Conservation (phyloP, 495 filamentous ascomycete species). For the Aspergillus affinis region DNA sequence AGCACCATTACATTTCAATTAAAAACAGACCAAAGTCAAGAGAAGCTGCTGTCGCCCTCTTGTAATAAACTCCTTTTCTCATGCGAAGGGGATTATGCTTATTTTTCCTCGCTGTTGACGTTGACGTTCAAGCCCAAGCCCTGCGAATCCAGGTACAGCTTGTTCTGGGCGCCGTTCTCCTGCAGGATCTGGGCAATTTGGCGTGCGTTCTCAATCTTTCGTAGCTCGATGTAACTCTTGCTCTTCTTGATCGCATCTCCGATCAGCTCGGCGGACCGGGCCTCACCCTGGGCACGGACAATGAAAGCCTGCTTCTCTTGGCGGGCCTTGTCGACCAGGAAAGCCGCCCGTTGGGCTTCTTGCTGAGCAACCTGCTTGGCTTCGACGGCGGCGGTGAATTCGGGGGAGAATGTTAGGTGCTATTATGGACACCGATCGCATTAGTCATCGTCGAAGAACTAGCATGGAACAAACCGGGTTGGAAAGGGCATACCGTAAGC, state of each 20-base stretch:
- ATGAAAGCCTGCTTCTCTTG: constrained; percentile 99
- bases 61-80: constrained; percentile 12
- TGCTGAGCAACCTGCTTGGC: constrained; percentile 99
- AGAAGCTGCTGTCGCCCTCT: constrained; percentile 1
- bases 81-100: constrained; percentile 19
- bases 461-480: background rate
- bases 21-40: background rate
- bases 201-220: constrained; percentile 94
- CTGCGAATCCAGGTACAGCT: constrained; percentile 86
- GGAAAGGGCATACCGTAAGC: constrained; percentile 67
- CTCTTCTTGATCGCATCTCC: constrained; percentile 99
- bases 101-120: constrained; percentile 41
- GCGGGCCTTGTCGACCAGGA: constrained; percentile 97
- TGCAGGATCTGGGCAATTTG: constrained; percentile 81
- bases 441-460: background rate
- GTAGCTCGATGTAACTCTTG: constrained; percentile 91
- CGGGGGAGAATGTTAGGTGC: constrained; percentile 98
- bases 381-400: constrained; percentile 98
- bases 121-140: constrained; percentile 89
- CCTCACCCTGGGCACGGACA: constrained; percentile 98
- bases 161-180: constrained; percentile 85
- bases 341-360: constrained; percentile 95
- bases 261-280: constrained; percentile 94
- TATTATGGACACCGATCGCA: constrained; percentile 35
- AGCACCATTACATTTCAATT: constrained; percentile 10